phyloP scores from a whole-genome alignment of 192 early-diverging fungal genomes.

The Nowakowskiella sp. region DNA sequence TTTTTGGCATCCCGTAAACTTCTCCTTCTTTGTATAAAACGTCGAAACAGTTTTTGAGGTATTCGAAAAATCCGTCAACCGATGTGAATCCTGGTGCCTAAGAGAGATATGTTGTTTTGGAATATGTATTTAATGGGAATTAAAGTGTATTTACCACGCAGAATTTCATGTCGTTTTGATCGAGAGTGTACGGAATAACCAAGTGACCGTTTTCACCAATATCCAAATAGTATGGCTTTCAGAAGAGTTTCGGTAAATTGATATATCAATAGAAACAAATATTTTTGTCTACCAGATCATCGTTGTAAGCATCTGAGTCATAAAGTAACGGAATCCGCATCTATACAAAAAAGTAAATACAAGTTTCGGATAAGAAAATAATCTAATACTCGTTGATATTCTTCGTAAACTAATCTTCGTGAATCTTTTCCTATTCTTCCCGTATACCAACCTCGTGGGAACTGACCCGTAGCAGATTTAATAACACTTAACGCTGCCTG shows the following conservation, averaged over 20 bases:
- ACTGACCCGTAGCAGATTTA: conserved; percentile 20
- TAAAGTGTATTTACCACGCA: conserved; percentile 13
- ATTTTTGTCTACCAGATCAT: conserved; percentile 30
- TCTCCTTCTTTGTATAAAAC: conserved; percentile 36
- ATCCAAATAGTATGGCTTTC: neutral
- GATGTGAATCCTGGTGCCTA: conserved; percentile 42
- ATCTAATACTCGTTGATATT: conserved; percentile 18
- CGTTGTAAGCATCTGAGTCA: conserved; percentile 48
- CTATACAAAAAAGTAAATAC: neutral
- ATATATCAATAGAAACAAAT: neutral
- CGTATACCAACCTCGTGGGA: conserved; percentile 46
- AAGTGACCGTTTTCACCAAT: neutral
- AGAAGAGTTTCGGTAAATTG: neutral
- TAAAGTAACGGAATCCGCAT: conserved; percentile 36
- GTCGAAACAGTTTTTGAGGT: conserved; percentile 47
- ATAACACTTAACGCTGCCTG: conserved; percentile 25
- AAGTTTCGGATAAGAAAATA: neutral
- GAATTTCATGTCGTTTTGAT: conserved; percentile 48
- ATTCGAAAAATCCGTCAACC: conserved; percentile 33
- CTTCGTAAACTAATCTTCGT: conserved; percentile 24
- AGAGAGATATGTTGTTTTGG: neutral
- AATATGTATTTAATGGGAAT: neutral
- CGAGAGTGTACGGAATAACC: conserved; percentile 6
- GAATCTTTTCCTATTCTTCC: conserved; percentile 34
- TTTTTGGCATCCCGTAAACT: conserved; percentile 26